Percentiles rank a stretch among this genome's conserved stretches.
Conservation (phyloP, 1,139 yeast species). For the Debaryomyces robertsiae region DNA sequence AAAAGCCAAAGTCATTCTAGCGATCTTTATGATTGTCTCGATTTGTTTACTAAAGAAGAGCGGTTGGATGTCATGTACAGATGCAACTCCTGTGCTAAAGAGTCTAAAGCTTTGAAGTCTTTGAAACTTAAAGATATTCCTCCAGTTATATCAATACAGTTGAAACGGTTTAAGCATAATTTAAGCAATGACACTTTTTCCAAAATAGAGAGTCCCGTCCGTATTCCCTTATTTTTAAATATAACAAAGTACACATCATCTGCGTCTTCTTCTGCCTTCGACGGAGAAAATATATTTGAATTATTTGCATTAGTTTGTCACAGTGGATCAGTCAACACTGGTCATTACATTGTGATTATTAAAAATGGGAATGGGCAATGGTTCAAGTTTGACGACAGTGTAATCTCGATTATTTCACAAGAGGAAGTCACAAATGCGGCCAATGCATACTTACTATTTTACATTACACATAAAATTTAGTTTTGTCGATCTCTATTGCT, state of each 20-base stretch:
- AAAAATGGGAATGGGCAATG: constrained; percentile 74
- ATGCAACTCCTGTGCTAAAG: constrained; percentile 65
- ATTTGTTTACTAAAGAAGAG: constrained; percentile 76
- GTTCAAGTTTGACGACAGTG: constrained; percentile 90
- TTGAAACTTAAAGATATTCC: constrained; percentile 70
- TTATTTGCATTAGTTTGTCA: constrained; percentile 86
- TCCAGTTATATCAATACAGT: constrained; percentile 77
- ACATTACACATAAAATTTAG: constrained; percentile 56
- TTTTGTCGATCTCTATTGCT: no score
- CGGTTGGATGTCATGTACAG: constrained; percentile 70
- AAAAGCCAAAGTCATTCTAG: constrained; percentile 30
- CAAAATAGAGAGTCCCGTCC: constrained; percentile 75
- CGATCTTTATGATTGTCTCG: constrained; percentile 64
- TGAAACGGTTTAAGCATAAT: constrained; percentile 85
- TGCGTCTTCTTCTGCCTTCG: constrained; percentile 15
- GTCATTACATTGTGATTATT: constrained; percentile 84
- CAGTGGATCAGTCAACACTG: constrained; percentile 90
- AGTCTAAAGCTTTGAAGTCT: constrained; percentile 69
- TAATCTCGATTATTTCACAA: constrained; percentile 67
- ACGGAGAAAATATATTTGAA: constrained; percentile 58
- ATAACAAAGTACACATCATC: constrained; percentile 59
- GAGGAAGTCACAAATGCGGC: constrained; percentile 61
- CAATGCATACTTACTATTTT: constrained; percentile 80
- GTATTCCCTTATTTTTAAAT: constrained; percentile 72
- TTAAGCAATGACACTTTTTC: constrained; percentile 55